These are phyloP conservation scores for Lenwebbia sp. DNA, from an alignment of 345 rosid species.

Conservation along the genomic window DNA sequence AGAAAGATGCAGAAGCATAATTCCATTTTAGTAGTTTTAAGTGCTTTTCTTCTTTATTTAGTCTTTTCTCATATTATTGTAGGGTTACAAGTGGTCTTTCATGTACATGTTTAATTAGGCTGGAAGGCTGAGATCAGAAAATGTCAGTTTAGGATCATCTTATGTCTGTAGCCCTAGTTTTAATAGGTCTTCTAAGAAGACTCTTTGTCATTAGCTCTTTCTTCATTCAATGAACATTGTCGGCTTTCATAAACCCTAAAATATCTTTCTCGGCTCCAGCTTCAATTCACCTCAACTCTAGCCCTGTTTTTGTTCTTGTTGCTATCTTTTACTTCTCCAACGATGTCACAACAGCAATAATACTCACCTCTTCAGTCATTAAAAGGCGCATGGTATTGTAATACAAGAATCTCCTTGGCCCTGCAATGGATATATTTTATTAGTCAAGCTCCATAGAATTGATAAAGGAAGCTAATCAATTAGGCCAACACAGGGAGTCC, in stretches of 20 bases:
- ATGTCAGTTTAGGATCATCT: background rate
- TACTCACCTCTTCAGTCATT: conserved; percentile 64
- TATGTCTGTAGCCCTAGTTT: background rate
- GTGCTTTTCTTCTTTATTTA: background rate
- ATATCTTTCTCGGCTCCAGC: background rate
- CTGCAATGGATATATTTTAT: conserved; percentile 21
- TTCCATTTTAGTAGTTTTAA: background rate
- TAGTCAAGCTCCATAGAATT: background rate
- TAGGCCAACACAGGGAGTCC: background rate
- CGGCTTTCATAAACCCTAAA: background rate
- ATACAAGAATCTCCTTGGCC: conserved; percentile 69
- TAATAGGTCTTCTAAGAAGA: background rate
- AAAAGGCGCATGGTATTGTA: conserved; percentile 54
- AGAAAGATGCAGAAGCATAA: background rate
- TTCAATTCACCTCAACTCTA: background rate
- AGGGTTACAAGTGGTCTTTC: background rate
- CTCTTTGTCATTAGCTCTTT: background rate
- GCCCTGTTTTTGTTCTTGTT: background rate
- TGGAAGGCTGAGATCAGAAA: background rate
- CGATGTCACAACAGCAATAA: background rate
- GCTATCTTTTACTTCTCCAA: background rate
- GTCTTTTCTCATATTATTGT: background rate
- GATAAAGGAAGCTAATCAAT: background rate
- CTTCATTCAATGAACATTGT: background rate
- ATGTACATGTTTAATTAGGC: background rate